Base-by-base conservation (phyloP, 2,329 filamentous ascomycete genomes). In the Iodosphaeria phyllophila region DNA sequence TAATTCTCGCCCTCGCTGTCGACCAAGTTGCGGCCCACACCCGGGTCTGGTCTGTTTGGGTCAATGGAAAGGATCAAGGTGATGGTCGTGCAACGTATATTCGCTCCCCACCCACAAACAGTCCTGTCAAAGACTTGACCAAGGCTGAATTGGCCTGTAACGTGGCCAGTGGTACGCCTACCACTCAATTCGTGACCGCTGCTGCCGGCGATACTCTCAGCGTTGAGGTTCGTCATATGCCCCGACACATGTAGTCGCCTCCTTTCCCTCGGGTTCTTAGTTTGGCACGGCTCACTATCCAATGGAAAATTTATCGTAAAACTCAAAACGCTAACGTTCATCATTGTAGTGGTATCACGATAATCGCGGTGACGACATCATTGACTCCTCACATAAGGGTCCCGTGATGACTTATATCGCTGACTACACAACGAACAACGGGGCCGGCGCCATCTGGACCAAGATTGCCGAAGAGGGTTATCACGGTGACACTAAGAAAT, bases 321-420 rank as follows among this genome's bases (percentile, higher is more conserved):
- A n/a, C n/a, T n/a, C n/a, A n/a, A n/a, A n/a, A n/a, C n/a, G n/a
- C n/a, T n/a, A n/a, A n/a, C n/a, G n/a, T n/a, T n/a, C n/a, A n/a
- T n/a, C n/a, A n/a, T n/a, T n/a, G n/a, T n/a, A 63, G 41, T 64
- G 58, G 59, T 54, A 54, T 43, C 60, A 64, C 47, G 37, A 64
- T 42, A 49, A 19, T 36, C 51, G 56, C 22, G 36, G 37, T 30
- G 58, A 64, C 42, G 59, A 63, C 39, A 60, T 64, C 47, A 58
- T 66, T 25, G 61, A 48, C 34, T 30, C 39, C n/a, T 58, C 54
- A 23, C 62, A 66, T 48, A 47, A 52, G 43, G 62, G 62, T 6
- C 61, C 61, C 18, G 43, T 65, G 36, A 51, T 60, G 32, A 60
- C 57, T 28, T 67, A 60, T 41, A 56, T 66, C 36, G 57, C 60